Base-by-base conservation (phyloP, 768 basidiomycete species). In the Sistotremastrum niveocremeum region DNA sequence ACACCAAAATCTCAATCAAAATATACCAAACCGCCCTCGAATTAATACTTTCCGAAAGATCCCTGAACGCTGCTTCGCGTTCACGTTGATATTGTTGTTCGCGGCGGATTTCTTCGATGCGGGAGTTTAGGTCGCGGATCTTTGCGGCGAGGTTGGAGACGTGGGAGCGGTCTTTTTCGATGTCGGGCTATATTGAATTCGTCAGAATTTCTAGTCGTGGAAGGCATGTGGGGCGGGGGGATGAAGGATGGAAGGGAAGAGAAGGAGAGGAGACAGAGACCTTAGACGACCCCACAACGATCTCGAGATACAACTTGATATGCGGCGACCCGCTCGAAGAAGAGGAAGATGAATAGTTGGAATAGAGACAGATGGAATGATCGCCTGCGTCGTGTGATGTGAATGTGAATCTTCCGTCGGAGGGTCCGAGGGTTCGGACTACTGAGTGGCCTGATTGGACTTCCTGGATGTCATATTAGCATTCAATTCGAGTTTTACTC, bases 71-170 rank as follows among this genome's bases (percentile, higher is more conserved):
- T 7, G 85, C 71, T 64, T 99, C 95, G 52, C 95, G 71, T 65
- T 99, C 94, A 38, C 95, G 74, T 68, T 98, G 94, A 60, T 97
- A 99, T 63, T 93, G 87, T 65, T 99, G 95, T 64, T 98, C 95
- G 29, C 90, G 71, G 40, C 89, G 73, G 46, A 98, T 84, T 55
- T 94, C 90, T 61, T 86, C 87, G 42, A 99, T 70, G 62, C 90
- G 94, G 57, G 79, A 74, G 65, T 98, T 99, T 50, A 99, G 70
- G 56, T 98, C 95, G 30, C 88, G 80, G 46, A 99, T 72, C 63
- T 88, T 89, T 41, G 72, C 58, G 0, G 87, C 82, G 34, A 93
- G 67, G 54, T 85, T 81, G 3, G 81, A 82, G 30, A 93, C 77
- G 60, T 93, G 90, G 7, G 74, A 76, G 31, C 88, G 74, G 65